A percentile compares a stretch with the other conserved stretches of the same genome.
These are phyloP conservation scores for Tolypocladium guangdongense DNA, from an alignment of 2,329 filamentous ascomycete species.

Conservation along the genomic window DNA sequence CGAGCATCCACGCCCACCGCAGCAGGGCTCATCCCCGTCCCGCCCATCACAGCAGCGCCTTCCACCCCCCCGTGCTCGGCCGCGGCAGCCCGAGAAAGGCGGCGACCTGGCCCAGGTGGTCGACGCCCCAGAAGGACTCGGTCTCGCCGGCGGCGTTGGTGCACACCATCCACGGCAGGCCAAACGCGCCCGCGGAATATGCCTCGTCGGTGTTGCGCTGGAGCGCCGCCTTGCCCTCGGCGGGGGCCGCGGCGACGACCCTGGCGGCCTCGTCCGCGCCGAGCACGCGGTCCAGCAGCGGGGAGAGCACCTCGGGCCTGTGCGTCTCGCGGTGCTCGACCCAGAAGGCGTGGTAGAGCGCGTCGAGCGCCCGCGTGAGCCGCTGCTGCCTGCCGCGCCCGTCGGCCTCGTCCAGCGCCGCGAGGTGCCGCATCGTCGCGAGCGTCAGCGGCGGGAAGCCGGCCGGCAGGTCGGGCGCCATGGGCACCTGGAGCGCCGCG, in stretches of 20 bases:
- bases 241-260: slow-evolving; percentile 14
- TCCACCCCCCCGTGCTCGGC: slow-evolving; percentile 18
- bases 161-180: slow-evolving; percentile 27
- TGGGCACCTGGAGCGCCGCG: slow-evolving; percentile 21
- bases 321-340: slow-evolving; percentile 16
- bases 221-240: slow-evolving; percentile 19
- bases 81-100: slow-evolving; percentile 21
- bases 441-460: slow-evolving; percentile 26
- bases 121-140: slow-evolving; percentile 28
- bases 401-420: slow-evolving; percentile 12
- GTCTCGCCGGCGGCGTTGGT: slow-evolving; percentile 17
- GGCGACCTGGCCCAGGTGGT: slow-evolving; percentile 24
- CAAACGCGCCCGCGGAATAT: slow-evolving; percentile 25
- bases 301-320: slow-evolving; percentile 14
- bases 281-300: slow-evolving; percentile 15
- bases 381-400: slow-evolving; percentile 5
- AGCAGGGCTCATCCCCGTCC: not conserved
- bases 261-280: slow-evolving; percentile 13
- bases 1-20: too few species aligned
- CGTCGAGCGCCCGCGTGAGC: slow-evolving; percentile 18
- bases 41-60: slow-evolving; percentile 16
- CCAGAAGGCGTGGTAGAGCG: slow-evolving; percentile 22
- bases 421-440: slow-evolving; percentile 22
- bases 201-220: slow-evolving; percentile 22
- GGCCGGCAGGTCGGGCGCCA: slow-evolving; percentile 15